Evolutionary conservation across 202 grass and related monocot species (phyloP).

Genomic region (Musa balbisiana): DNA sequence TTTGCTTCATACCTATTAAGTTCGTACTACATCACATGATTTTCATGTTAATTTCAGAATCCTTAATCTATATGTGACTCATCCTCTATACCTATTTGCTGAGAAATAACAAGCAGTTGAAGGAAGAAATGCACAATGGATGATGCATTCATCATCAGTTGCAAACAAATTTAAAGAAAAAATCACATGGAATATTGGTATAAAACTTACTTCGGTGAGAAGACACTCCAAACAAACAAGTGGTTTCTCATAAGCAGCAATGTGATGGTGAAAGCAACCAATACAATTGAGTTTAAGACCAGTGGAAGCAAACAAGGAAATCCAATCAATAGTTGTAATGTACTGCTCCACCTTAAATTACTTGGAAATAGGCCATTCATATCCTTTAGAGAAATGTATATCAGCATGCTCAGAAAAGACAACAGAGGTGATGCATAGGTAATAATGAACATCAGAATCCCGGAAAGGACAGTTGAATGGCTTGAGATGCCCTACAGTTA

Average conservation of each 20-base stretch:
- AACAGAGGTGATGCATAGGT: conserved; percentile 68
- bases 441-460: conserved; percentile 86
- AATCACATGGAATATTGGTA: conserved; percentile 5
- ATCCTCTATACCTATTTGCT: background rate
- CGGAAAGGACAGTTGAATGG: conserved; percentile 63
- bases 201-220: conserved; percentile 84
- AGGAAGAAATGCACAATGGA: background rate
- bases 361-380: conserved; percentile 19
- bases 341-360: conserved; percentile 31
- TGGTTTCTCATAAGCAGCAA: conserved; percentile 90
- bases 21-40: too few relatives aligned
- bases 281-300: conserved; percentile 60
- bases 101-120: background rate
- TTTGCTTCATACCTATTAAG: too few relatives aligned
- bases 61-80: too few relatives aligned
- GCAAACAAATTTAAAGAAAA: background rate
- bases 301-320: conserved; percentile 67
- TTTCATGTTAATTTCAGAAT: too few relatives aligned
- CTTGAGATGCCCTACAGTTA: conserved; percentile 68
- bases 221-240: conserved; percentile 95
- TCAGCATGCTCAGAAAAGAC: conserved; percentile 55
- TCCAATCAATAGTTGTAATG: conserved; percentile 40
- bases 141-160: background rate
- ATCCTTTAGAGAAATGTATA: conserved; percentile 44
- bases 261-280: conserved; percentile 74